Conservation (phyloP, 1,284 basidiomycete species). For the Meira miltonrushii region DNA sequence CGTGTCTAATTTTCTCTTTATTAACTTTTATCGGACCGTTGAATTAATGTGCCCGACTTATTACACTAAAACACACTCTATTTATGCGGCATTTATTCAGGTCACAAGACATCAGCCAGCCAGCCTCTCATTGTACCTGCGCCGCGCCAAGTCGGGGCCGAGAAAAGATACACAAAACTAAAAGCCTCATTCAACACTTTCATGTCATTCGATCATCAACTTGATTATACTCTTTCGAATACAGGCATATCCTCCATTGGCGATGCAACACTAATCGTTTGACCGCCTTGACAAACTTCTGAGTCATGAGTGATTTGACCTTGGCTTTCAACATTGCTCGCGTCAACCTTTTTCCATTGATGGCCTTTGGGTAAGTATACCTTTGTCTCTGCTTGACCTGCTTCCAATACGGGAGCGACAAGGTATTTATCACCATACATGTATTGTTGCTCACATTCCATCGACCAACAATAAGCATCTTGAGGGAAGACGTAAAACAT, state of each 20-base stretch:
- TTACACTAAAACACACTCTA: too few species aligned
- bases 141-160: too few species aligned
- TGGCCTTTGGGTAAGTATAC: constrained; percentile 17
- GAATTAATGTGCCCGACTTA: too few species aligned
- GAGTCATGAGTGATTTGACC: too few species aligned
- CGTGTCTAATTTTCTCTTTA: too few species aligned
- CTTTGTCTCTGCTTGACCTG: background rate
- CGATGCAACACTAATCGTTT: constrained; percentile 5
- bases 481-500: constrained; percentile 19
- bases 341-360: constrained; percentile 7
- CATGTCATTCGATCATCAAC: too few species aligned
- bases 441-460: constrained; percentile 17
- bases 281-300: constrained; percentile 5
- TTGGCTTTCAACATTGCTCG: background rate
- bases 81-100: too few species aligned
- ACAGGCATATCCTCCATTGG: constrained; percentile 20
- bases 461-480: constrained; percentile 11
- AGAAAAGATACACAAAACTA: too few species aligned
- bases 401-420: constrained; percentile 16
- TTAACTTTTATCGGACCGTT: too few species aligned
- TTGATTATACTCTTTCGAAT: constrained; percentile 7
- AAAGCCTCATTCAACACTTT: too few species aligned
- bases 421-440: constrained; percentile 20
- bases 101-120: too few species aligned
- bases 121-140: too few species aligned